Evolutionary conservation across 2,329 filamentous ascomycete species (phyloP), one percentile per base, ranked within the genome.

Genomic region (Neofusicoccum sp.): DNA sequence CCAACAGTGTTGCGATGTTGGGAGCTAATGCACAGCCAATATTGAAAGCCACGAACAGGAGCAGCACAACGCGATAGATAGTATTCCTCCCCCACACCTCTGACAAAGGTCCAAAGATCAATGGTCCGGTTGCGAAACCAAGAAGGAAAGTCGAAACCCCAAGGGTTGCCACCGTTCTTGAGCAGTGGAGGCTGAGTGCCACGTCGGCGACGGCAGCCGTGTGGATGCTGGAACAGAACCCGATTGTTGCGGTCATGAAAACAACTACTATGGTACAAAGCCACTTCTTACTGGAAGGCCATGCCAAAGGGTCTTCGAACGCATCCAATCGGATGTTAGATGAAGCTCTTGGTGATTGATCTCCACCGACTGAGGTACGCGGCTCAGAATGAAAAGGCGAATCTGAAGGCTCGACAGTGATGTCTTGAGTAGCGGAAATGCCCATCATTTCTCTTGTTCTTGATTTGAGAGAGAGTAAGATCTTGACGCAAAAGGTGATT

Each of bases 21-120:
- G 69, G 73, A 1, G 80, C 76, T 5, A 83, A 65, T 0, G 76
- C 82, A 5, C 75, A 75, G 0, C 79, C 79, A 0, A 85, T 66
- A 65, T 83, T 82, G 77, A 80, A 83, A 8, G 85, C 71, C 64
- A 85, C 84, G 68, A 85, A 82, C 3, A 85, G 70, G 61, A 81
- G 76, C 33, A 85, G 71, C 56, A 79, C 81, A 29, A 76, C 69
- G 75, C 85, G 83, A 28, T 83, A 76, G 52, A 84, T 78, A 3
- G 76, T 76, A 76, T 77, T 81, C n/a, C 83, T 76, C 14, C 83
- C 83, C 56, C 83, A 79, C 61, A 85, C 82, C 69, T 85, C 83
- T 7, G 76, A 79, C 80, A 81, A 83, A 0, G 83, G 83, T 0
- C 83, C 83, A 82, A 83, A 85, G 1, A 85, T 79, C 67, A 78